These are phyloP conservation scores for Zalaria sp. DNA, from an alignment of 2,329 filamentous ascomycete genomes.

Conservation along the genomic window DNA sequence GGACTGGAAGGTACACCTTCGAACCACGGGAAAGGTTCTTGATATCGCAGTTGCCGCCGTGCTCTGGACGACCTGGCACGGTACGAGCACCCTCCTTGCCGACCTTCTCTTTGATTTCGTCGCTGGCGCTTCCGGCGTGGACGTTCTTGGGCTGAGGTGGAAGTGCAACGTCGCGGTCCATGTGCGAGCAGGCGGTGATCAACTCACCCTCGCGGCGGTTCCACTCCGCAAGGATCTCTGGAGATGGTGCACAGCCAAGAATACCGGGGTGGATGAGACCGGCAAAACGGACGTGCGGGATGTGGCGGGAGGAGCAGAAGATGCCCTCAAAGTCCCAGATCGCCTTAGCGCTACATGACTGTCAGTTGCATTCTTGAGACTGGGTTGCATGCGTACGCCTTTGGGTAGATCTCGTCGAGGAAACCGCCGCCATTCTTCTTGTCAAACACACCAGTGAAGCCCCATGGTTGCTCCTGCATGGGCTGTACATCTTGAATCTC, in stretches of 20 bases:
- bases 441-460: constrained; percentile 73
- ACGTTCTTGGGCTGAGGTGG: constrained; percentile 59
- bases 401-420: constrained; percentile 72
- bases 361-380: constrained; percentile 17
- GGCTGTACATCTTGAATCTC: constrained; percentile 93
- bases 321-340: constrained; percentile 70
- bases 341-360: constrained; percentile 46
- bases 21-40: constrained; percentile 69
- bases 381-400: constrained; percentile 39
- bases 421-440: constrained; percentile 78
- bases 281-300: constrained; percentile 74
- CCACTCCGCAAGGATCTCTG: constrained; percentile 66
- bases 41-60: constrained; percentile 86
- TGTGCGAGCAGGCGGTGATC: constrained; percentile 51
- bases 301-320: constrained; percentile 73
- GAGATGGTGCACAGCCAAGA: constrained; percentile 72
- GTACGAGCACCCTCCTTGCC: constrained; percentile 70
- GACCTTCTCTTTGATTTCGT: constrained; percentile 48
- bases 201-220: constrained; percentile 72
- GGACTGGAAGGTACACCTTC: constrained; percentile 78
- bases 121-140: constrained; percentile 54
- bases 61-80: constrained; percentile 69
- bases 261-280: constrained; percentile 88
- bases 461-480: constrained; percentile 74
- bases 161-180: constrained; percentile 59